Base-by-base conservation (phyloP, 2,329 filamentous ascomycete genomes). In the Colletotrichum orbiculare region DNA sequence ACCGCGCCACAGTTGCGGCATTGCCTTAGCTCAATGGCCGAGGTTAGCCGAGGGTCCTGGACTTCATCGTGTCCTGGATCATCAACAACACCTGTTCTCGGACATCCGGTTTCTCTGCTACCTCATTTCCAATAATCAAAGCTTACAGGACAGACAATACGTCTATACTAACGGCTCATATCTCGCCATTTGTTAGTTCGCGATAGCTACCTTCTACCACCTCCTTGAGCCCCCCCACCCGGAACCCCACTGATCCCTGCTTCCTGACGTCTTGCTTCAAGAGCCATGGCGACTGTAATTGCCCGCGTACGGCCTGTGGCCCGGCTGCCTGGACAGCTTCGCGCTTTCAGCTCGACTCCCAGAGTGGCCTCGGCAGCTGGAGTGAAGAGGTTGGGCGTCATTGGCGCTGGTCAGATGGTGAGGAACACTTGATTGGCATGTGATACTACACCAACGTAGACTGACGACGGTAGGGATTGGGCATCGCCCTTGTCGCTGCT, bases 331-430 rank as follows among this genome's bases (percentile, higher is more conserved):
- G 76, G 78, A 58, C 80, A 82, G 66, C 70, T 76, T 58, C 80
- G 91, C 72, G 79, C 78, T 73, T 97, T 96, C 80, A 94, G 91
- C 81, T 89, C 89, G 39, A 88, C 86, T 43, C 78, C 88, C 48
- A 80, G 83, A 49, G 83, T 85, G 47, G 75, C 82, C 71, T 88
- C 87, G 66, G 88, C 89, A 0, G 62, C 45, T 0, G 88, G 94
- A 74, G 90, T 99, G 67, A 96, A 94, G 82, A 91, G 87, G 70
- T 82, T 99, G 46, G 96, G 95, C 74, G 95, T 99, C 54, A 85
- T 99, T 74, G 96, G 96, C 70, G 94, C 95, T 57, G 96, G 96
- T 35, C 96, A 98, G 78, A 97, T 98, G 94, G 94, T 97, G 79
- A 74, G 84, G 76, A 67, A 6, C 11, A 15, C 12, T 15, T 60